A percentile compares a stretch with the other conserved stretches of the same genome.
phyloP scores from a whole-genome alignment of 2,329 filamentous ascomycete genomes.

The Cryphonectria carpinicola region DNA sequence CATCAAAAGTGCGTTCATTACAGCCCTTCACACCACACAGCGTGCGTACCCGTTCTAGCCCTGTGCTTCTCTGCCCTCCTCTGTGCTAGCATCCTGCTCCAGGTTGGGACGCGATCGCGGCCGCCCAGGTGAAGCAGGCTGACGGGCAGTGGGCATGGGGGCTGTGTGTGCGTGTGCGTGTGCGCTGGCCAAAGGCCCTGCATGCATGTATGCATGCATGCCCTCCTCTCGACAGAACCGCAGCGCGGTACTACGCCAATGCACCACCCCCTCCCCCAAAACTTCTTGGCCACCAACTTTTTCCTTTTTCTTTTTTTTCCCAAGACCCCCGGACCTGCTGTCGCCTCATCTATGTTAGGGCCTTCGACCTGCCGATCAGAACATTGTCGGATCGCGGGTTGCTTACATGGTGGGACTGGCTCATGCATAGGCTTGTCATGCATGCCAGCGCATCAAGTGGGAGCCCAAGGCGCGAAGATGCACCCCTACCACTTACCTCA shows the following conservation, averaged over 20 bases:
- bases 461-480: slow-evolving; percentile 48
- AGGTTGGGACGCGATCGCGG: slow-evolving; percentile 20
- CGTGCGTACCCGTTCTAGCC: slow-evolving; percentile 16
- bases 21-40: slow-evolving; percentile 7
- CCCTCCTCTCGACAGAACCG: neutral
- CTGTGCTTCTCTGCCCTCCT: slow-evolving; percentile 4
- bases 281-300: neutral
- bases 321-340: slow-evolving; percentile 19
- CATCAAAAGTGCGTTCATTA: slow-evolving; percentile 10
- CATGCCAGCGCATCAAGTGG: slow-evolving; percentile 60
- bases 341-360: slow-evolving; percentile 13
- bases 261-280: slow-evolving; percentile 6
- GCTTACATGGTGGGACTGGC: slow-evolving; percentile 49
- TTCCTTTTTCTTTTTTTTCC: slow-evolving; percentile 25
- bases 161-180: neutral
- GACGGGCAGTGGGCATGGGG: slow-evolving; percentile 15
- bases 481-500: slow-evolving; percentile 30
- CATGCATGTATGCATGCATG: slow-evolving; percentile 27
- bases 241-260: slow-evolving; percentile 21
- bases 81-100: slow-evolving; percentile 11
- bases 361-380: slow-evolving; percentile 29
- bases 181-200: slow-evolving; percentile 20
- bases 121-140: slow-evolving; percentile 22
- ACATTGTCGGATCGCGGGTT: slow-evolving; percentile 38
- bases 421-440: slow-evolving; percentile 64